phyloP scores from a whole-genome alignment of 495 filamentous ascomycete species.

The Xylaria scruposa region DNA sequence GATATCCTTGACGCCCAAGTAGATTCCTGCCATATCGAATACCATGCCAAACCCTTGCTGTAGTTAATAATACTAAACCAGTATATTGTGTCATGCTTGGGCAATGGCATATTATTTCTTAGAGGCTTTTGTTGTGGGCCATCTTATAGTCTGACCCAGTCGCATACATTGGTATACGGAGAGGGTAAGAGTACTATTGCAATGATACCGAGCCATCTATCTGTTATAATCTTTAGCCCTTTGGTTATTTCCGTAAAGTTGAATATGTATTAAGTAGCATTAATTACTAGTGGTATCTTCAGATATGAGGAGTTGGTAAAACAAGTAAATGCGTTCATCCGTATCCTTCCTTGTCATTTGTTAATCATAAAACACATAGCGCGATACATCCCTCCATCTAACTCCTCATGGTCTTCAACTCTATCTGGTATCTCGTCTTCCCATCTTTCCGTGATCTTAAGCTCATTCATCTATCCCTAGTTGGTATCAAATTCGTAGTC shows the following conservation, averaged over 20 bases:
- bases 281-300: background rate
- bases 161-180: background rate
- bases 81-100: background rate
- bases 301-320: background rate
- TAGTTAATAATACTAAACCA: background rate
- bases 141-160: background rate
- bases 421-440: background rate
- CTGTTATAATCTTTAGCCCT: background rate
- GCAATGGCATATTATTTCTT: background rate
- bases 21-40: no score
- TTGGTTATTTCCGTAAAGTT: background rate
- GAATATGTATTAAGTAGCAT: background rate
- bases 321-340: background rate
- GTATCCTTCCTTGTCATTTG: background rate
- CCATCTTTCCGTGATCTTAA: background rate
- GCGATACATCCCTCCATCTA: background rate
- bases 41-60: no score
- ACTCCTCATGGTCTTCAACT: background rate
- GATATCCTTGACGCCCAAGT: no score
- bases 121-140: background rate
- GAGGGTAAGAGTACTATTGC: background rate
- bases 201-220: background rate
- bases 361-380: conserved; percentile 10
- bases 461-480: background rate
- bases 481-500: background rate